Conservation (phyloP, 345 rosid genomes). For the Ricinus communis region DNA sequence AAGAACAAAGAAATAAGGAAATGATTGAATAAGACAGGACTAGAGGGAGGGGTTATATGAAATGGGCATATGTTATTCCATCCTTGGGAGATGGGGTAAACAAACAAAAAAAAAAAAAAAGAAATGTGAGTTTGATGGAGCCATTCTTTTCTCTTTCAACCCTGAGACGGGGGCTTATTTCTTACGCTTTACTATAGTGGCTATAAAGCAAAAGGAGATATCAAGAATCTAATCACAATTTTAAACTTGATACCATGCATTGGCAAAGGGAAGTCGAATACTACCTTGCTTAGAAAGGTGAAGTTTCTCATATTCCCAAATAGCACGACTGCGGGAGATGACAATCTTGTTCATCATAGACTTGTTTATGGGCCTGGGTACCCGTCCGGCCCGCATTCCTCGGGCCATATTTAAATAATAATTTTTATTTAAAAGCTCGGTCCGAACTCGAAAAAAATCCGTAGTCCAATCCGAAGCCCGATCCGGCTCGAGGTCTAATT, state of each 20-base stretch:
- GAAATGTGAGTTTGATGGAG: neutral
- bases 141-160: neutral
- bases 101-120: neutral
- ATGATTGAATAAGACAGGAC: neutral
- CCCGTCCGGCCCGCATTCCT: too few species aligned
- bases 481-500: too few species aligned
- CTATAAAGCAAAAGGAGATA: conserved; percentile 3
- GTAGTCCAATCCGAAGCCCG: too few species aligned
- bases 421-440: too few species aligned
- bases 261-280: neutral
- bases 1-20: neutral
- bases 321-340: neutral
- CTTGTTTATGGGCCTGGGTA: too few species aligned
- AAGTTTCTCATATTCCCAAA: conserved; percentile 16
- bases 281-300: conserved; percentile 17
- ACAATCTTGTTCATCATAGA: too few species aligned
- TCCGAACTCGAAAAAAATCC: too few species aligned
- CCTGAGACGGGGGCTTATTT: neutral
- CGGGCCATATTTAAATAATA: too few species aligned
- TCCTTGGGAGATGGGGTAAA: conserved; percentile 12
- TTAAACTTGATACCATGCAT: conserved; percentile 7
- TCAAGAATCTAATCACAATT: neutral
- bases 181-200: neutral
- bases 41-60: neutral
- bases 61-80: conserved; percentile 6